Evolutionary conservation across 805 yeast species (phyloP).

Genomic region (Candida dajiaensis): DNA sequence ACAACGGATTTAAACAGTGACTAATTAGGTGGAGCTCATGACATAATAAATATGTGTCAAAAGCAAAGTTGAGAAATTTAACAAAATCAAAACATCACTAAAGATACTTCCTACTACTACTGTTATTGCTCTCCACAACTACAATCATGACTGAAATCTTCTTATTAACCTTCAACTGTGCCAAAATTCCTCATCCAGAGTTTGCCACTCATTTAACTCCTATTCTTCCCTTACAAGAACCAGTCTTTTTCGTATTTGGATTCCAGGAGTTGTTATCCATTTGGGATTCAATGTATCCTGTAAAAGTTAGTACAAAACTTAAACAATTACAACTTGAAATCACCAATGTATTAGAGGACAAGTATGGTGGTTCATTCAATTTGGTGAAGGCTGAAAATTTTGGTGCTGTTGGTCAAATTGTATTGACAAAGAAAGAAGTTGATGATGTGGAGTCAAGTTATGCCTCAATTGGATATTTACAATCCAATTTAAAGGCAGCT

Average conservation of each 20-base stretch:
- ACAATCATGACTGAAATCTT: conserved; percentile 13
- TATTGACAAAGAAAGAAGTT: conserved; percentile 30
- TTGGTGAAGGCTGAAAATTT: conserved; percentile 37
- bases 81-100: too few species aligned
- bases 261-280: conserved; percentile 59
- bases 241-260: conserved; percentile 52
- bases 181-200: conserved; percentile 36
- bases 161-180: conserved; percentile 48
- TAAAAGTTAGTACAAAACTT: conserved; percentile 32
- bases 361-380: conserved; percentile 34
- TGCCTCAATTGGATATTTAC: conserved; percentile 49
- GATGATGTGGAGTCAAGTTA: conserved; percentile 25
- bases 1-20: too few species aligned
- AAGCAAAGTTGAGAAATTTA: too few species aligned
- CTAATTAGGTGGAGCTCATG: too few species aligned
- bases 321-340: conserved; percentile 31
- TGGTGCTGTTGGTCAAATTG: conserved; percentile 55
- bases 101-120: too few species aligned
- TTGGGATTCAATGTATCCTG: conserved; percentile 45
- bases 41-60: too few species aligned
- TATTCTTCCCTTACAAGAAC: conserved; percentile 27
- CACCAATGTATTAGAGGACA: conserved; percentile 28
- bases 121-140: too few species aligned
- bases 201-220: conserved; percentile 24
- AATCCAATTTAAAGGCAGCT: conserved; percentile 72